These are phyloP conservation scores for Fistulina hepatica DNA, from an alignment of 1,284 basidiomycete genomes.

Conservation along the genomic window DNA sequence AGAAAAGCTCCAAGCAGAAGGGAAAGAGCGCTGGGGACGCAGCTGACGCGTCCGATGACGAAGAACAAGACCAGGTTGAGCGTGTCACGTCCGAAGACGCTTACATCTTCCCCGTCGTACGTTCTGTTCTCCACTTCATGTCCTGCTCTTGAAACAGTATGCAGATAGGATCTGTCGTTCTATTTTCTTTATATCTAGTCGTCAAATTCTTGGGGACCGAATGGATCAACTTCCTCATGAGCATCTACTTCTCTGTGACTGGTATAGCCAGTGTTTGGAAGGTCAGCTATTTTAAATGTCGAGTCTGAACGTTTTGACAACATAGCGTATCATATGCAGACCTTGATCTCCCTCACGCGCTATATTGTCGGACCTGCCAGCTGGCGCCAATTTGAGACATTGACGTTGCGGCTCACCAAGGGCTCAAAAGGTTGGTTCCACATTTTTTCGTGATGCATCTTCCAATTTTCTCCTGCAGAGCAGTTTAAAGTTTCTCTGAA, in stretches of 20 bases:
- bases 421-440: constrained; percentile 38
- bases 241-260: constrained; percentile 65
- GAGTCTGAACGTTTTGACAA: too few relatives aligned
- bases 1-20: constrained; percentile 17
- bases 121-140: constrained; percentile 13
- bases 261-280: constrained; percentile 63
- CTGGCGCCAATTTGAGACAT: constrained; percentile 34
- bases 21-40: constrained; percentile 13
- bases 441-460: too few relatives aligned
- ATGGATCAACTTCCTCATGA: constrained; percentile 73
- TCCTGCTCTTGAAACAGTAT: constrained; percentile 1
- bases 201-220: constrained; percentile 72
- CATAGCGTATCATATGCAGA: constrained; percentile 1
- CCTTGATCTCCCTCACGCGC: constrained; percentile 7
- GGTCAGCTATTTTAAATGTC: too few relatives aligned
- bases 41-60: constrained; percentile 37
- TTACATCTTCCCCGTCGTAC: constrained; percentile 66
- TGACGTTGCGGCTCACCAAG: constrained; percentile 34
- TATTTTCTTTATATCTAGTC: constrained; percentile 59
- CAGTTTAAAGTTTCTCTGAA: constrained; percentile 50
- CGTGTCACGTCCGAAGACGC: constrained; percentile 59
- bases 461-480: too few relatives aligned
- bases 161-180: constrained; percentile 53
- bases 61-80: constrained; percentile 42
- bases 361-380: constrained; percentile 6